Evolutionary conservation across 2,329 filamentous ascomycete genomes (phyloP).

Genomic region (Beauveria asiatica): DNA sequence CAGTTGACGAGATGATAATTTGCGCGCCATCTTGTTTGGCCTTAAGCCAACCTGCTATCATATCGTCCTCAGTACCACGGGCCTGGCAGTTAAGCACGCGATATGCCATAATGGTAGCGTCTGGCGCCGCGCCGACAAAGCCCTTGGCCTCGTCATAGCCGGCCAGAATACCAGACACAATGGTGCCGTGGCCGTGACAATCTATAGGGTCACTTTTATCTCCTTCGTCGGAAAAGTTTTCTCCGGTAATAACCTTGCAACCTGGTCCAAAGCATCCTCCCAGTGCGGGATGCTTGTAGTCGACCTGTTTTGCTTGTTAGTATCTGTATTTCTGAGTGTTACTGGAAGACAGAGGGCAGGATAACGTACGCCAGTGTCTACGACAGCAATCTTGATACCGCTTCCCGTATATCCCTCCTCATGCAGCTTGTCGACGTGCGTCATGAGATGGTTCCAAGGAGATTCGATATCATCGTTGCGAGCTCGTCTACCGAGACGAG

Average conservation of each 20-base stretch:
- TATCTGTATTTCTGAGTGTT: not conserved
- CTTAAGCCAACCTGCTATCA: constrained; percentile 9
- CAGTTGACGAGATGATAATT: constrained; percentile 7
- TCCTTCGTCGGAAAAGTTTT: not conserved
- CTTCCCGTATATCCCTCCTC: not conserved
- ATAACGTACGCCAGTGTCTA: not conserved
- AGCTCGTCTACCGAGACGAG: not conserved
- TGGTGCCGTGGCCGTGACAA: constrained; percentile 11
- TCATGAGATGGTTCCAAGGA: not conserved
- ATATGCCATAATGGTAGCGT: not conserved
- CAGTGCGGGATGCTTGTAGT: not conserved
- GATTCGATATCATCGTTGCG: not conserved
- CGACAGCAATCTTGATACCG: not conserved
- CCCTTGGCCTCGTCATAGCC: not conserved
- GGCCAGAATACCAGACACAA: constrained; percentile 6
- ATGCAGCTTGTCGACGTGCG: not conserved
- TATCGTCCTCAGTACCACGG: not conserved
- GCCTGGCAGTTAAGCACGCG: not conserved
- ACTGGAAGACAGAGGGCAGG: not conserved
- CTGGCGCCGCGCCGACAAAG: not conserved
- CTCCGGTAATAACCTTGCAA: not conserved
- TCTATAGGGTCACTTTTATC: not conserved
- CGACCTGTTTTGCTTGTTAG: not conserved
- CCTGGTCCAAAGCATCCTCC: not conserved
- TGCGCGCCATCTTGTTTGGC: constrained; percentile 5